Conservation (phyloP, 768 basidiomycete genomes). For the Tricholoma matsutake region DNA sequence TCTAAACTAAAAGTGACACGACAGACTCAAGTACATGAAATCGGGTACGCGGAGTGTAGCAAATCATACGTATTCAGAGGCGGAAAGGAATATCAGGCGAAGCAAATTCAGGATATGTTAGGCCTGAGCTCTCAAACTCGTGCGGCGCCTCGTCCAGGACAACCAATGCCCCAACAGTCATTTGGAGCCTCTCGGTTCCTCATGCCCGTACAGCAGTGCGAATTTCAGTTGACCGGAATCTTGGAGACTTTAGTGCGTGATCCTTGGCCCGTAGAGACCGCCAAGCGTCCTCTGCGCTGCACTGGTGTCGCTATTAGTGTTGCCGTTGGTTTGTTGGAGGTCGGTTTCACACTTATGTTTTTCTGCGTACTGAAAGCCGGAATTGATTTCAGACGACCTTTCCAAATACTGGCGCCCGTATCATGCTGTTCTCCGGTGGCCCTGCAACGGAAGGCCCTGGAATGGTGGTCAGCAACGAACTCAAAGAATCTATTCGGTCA, state of each 20-base stretch:
- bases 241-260: conserved; percentile 85
- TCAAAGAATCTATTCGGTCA: conserved; percentile 96
- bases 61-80: conserved; percentile 99
- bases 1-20: neutral
- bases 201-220: conserved; percentile 87
- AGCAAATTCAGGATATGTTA: conserved; percentile 99
- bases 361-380: neutral
- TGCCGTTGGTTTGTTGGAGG: conserved; percentile 89
- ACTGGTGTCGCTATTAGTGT: conserved; percentile 94
- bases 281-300: conserved; percentile 89
- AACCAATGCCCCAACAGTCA: conserved; percentile 74
- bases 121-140: conserved; percentile 77
- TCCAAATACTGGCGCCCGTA: conserved; percentile 92
- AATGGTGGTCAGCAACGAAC: conserved; percentile 91
- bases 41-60: conserved; percentile 92
- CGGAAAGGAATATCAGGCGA: conserved; percentile 92
- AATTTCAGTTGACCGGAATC: conserved; percentile 94
- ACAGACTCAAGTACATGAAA: conserved; percentile 98
- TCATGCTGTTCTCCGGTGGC: conserved; percentile 96
- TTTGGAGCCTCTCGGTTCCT: conserved; percentile 90
- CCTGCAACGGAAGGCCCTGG: conserved; percentile 97
- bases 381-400: conserved; percentile 61
- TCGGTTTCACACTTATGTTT: conserved; percentile 22
- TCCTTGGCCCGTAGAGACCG: conserved; percentile 96
- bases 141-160: conserved; percentile 83